Evolutionary conservation across 768 basidiomycete species (phyloP).

Genomic region (Mycena sanguinolenta): DNA sequence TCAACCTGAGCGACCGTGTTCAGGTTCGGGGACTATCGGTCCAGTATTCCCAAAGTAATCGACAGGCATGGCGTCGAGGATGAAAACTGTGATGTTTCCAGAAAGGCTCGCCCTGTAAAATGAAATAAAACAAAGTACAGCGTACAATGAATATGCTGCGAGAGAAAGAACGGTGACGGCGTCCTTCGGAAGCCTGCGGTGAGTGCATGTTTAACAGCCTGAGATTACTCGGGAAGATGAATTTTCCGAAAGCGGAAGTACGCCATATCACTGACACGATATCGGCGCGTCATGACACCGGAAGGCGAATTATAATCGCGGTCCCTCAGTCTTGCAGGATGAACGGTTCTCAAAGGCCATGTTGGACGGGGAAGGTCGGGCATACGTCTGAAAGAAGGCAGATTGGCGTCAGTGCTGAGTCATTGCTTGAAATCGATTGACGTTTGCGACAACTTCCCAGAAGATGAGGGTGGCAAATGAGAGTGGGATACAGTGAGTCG

Average conservation of each 20-base stretch:
- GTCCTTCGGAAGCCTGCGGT: too few species aligned
- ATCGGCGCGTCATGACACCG: too few species aligned
- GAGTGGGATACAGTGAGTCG: background rate
- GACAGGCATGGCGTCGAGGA: too few species aligned
- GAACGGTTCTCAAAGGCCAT: background rate
- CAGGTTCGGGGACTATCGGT: background rate
- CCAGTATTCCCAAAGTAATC: background rate
- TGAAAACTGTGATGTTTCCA: too few species aligned
- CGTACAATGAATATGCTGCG: too few species aligned
- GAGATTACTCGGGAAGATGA: too few species aligned
- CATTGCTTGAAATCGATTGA: slow-evolving; percentile 5
- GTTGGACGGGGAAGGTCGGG: slow-evolving; percentile 13
- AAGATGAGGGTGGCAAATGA: slow-evolving; percentile 10
- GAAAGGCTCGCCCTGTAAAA: too few species aligned
- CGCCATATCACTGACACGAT: too few species aligned
- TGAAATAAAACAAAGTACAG: too few species aligned
- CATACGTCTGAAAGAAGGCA: slow-evolving; percentile 10
- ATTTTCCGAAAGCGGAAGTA: too few species aligned
- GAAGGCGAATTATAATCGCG: background rate
- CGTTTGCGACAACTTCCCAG: background rate
- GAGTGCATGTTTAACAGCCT: too few species aligned
- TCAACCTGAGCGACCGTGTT: background rate
- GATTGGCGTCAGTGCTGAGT: background rate
- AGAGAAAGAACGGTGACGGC: too few species aligned
- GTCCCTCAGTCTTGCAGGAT: background rate